Conservation (phyloP, 2,329 filamentous ascomycete genomes). For the Curvularia sp. region DNA sequence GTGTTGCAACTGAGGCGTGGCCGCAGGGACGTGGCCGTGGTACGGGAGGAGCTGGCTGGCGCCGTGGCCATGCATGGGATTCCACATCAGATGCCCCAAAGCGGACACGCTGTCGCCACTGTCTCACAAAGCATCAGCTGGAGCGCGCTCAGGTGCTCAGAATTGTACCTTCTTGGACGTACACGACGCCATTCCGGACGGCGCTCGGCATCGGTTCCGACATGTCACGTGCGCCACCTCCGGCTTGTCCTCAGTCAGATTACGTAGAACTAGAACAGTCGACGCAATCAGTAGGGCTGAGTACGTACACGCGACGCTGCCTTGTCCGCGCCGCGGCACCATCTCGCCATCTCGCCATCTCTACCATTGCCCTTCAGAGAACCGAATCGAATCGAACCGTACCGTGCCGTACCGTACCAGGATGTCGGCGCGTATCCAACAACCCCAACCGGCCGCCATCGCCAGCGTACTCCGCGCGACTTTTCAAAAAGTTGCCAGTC, state of each 20-base stretch:
- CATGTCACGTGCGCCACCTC: background rate
- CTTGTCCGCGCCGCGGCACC: no score
- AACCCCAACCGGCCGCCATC: background rate
- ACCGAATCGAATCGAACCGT: background rate
- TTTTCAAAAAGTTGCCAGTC: background rate
- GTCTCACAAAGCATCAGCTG: background rate
- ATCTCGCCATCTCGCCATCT: background rate
- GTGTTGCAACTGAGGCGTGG: background rate
- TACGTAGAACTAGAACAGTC: background rate
- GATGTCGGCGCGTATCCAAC: background rate
- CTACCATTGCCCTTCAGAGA: background rate
- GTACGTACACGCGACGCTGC: background rate
- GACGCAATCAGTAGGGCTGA: background rate
- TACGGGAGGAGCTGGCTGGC: no score
- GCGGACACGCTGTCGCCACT: background rate
- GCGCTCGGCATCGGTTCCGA: slow-evolving; percentile 2
- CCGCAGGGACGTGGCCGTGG: background rate
- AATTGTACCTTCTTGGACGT: background rate
- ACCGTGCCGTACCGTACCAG: background rate
- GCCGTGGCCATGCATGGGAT: background rate
- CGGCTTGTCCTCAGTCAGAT: background rate
- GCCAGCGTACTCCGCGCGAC: background rate
- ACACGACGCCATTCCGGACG: background rate
- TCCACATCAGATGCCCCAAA: background rate
- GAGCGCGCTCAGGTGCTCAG: no score